phyloP scores from a whole-genome alignment of 2,329 filamentous ascomycete genomes.

The Botrytis squamosa region DNA sequence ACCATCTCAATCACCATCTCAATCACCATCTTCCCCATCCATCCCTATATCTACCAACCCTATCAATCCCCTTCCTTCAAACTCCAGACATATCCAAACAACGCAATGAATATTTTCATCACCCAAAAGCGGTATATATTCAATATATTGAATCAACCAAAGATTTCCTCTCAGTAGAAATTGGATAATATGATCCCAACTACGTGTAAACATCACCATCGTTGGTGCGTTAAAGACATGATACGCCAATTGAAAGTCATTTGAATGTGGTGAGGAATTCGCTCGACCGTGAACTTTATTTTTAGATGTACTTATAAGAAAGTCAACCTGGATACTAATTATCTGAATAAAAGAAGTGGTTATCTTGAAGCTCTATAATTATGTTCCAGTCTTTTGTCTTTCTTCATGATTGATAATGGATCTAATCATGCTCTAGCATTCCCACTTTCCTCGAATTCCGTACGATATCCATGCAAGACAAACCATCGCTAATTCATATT shows the following conservation, averaged over 20 bases:
- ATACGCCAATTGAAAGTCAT: background rate
- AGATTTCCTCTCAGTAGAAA: fast-evolving
- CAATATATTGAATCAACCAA: background rate
- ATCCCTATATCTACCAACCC: too few species aligned
- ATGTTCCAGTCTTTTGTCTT: background rate
- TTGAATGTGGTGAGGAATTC: background rate
- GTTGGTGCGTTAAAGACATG: background rate
- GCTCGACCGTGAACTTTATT: background rate
- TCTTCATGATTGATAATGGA: background rate
- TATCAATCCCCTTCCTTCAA: background rate
- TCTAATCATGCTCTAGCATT: background rate
- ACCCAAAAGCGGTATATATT: background rate
- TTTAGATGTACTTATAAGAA: background rate
- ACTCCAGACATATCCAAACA: background rate
- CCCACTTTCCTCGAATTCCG: background rate
- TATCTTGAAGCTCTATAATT: too few species aligned
- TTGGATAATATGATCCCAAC: background rate
- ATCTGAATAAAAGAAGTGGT: fast-evolving
- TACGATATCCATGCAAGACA: background rate
- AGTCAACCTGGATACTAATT: background rate
- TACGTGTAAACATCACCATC: background rate
- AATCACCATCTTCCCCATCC: too few species aligned
- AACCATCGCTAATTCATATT: background rate
- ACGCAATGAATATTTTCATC: background rate
- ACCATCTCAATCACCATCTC: too few species aligned